Conservation (phyloP, 805 yeast genomes). For the Yarrowia sp. region DNA sequence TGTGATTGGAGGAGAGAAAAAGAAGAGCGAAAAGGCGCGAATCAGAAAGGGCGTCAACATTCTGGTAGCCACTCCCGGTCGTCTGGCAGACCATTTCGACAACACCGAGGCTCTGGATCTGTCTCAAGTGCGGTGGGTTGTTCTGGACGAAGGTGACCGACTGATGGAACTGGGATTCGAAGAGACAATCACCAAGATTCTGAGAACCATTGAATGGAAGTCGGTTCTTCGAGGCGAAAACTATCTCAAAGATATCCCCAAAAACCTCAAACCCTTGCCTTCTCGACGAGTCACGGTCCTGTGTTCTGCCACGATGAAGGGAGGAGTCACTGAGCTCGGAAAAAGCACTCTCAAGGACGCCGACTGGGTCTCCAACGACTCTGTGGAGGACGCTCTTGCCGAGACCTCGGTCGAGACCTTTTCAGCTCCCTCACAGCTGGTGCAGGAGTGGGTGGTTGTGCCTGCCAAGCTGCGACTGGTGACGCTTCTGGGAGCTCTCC, state of each 20-base stretch:
- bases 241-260: constrained; percentile 43
- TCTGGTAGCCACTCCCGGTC: constrained; percentile 97
- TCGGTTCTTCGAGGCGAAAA: constrained; percentile 53
- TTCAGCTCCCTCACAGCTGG: constrained; percentile 88
- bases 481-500: constrained; percentile 69
- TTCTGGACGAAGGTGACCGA: constrained; percentile 95
- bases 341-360: constrained; percentile 77
- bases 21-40: constrained; percentile 95
- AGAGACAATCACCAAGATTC: constrained; percentile 82
- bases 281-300: constrained; percentile 73
- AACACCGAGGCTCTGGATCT: constrained; percentile 80
- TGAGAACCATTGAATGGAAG: constrained; percentile 61
- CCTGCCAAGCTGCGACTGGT: constrained; percentile 94
- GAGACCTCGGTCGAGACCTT: constrained; percentile 39
- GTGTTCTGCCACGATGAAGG: constrained; percentile 94
- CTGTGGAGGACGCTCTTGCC: constrained; percentile 46
- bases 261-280: constrained; percentile 67
- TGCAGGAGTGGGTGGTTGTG: constrained; percentile 79
- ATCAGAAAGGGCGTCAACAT: constrained; percentile 94
- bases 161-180: constrained; percentile 96
- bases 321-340: constrained; percentile 80
- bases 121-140: constrained; percentile 80
- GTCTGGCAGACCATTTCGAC: constrained; percentile 92
- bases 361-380: constrained; percentile 62
- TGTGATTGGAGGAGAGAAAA: constrained; percentile 98